Evolutionary conservation across 768 basidiomycete genomes (phyloP).

Genomic region (Calvatia gigantea): DNA sequence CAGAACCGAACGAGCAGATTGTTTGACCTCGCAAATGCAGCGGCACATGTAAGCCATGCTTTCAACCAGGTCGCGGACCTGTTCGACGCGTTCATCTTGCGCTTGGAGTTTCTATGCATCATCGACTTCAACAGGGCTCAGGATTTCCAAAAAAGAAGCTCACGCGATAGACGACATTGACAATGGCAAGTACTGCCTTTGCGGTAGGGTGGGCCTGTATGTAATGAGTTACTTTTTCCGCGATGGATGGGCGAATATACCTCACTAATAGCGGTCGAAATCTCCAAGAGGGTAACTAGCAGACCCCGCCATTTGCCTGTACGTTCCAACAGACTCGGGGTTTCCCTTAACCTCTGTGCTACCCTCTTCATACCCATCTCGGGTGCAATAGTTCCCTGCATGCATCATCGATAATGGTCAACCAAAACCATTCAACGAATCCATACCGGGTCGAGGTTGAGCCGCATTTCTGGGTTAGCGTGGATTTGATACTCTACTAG

Average conservation of each 20-base stretch:
- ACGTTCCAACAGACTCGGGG: constrained; percentile 16
- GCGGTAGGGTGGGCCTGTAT: constrained; percentile 15
- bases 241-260: not conserved
- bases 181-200: constrained; percentile 19
- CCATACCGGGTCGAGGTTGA: constrained; percentile 14
- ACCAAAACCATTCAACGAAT: not conserved
- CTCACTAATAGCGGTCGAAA: constrained; percentile 17
- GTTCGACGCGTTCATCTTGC: constrained; percentile 16
- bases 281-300: constrained; percentile 14
- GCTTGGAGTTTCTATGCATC: constrained; percentile 14
- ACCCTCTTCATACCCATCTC: constrained; percentile 6
- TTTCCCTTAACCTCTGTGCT: constrained; percentile 11
- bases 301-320: constrained; percentile 13
- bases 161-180: constrained; percentile 19
- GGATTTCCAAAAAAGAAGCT: not conserved
- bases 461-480: constrained; percentile 13
- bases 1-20: constrained; percentile 19
- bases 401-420: not conserved
- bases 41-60: constrained; percentile 20
- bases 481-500: constrained; percentile 9
- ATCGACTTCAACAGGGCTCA: not conserved
- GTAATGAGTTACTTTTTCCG: not conserved
- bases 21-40: constrained; percentile 20
- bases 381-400: constrained; percentile 3
- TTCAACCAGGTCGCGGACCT: constrained; percentile 15